These are phyloP conservation scores for Lepraria neglecta DNA, from an alignment of 495 filamentous ascomycete species.

Conservation along the genomic window DNA sequence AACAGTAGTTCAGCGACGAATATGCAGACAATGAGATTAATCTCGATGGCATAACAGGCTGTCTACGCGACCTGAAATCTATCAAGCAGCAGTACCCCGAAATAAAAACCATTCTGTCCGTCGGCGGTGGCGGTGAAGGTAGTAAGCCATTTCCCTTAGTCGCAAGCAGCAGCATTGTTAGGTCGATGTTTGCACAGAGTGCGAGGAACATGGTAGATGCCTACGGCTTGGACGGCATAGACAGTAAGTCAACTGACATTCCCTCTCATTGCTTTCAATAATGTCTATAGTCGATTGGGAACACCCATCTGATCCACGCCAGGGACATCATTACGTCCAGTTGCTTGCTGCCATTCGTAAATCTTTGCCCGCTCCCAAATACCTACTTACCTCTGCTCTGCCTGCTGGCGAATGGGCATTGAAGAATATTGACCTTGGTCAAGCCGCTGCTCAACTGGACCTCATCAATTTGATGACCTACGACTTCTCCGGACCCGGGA, in stretches of 20 bases:
- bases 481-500: conserved; percentile 82
- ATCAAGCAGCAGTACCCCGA: conserved; percentile 70
- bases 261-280: conserved; percentile 2
- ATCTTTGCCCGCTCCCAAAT: conserved; percentile 65
- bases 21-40: conserved; percentile 75
- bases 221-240: conserved; percentile 77
- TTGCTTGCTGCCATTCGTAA: conserved; percentile 64
- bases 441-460: conserved; percentile 62
- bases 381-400: conserved; percentile 71
- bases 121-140: conserved; percentile 76
- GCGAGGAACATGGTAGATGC: conserved; percentile 64
- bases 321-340: conserved; percentile 68
- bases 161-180: conserved; percentile 51
- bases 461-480: conserved; percentile 80
- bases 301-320: conserved; percentile 61
- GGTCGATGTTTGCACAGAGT: conserved; percentile 68
- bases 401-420: conserved; percentile 72
- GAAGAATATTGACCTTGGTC: conserved; percentile 65
- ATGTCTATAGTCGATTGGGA: conserved; percentile 75
- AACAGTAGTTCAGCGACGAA: conserved; percentile 70
- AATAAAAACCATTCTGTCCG: conserved; percentile 74
- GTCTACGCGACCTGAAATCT: conserved; percentile 66
- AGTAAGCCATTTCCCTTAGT: conserved; percentile 71
- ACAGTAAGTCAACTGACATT: conserved; percentile 48
- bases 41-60: conserved; percentile 72